Evolutionary conservation across 371 early-diverging fungal species (phyloP), one percentile per base, ranked within the genome.

Genomic region (Syncephalis fuscata): DNA sequence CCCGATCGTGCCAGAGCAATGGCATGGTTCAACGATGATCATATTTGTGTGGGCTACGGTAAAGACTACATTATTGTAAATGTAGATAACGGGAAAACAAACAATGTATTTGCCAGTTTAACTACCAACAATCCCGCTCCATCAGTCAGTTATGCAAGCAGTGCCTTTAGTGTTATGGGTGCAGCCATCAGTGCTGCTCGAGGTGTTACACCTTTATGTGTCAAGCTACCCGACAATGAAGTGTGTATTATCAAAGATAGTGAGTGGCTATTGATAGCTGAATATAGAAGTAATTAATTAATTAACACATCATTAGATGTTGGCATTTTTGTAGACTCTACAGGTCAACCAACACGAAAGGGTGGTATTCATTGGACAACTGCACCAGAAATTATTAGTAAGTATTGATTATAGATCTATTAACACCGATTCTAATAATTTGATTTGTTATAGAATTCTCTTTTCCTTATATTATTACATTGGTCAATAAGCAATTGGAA

Each of bases 281-380:
- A 14, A 47, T 26, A 26, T 8, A 21, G 9, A 45, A 11, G 4
- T 16, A 38, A 32, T 2, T 7, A 49, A 39, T 11, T 10, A 3
- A 22, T 46, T 15, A 4, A 21, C 8, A 39, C n/a, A 17, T 8
- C 15, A 37, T 1, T 49, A 80, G 80, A 80, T 53, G 64, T 73
- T 2, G 80, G 80, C 41, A 75, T 82, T n/a, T 80, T 79, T 59
- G 63, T 82, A 20, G 78, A 76, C 2, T 51, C 75, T 39, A 77
- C 82, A 51, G 82, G 81, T 2, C 67, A 61, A 8, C 74, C 79
- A 14, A 73, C 75, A 22, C 73, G 76, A 3, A 80, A 80, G 50
- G 68, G 67, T 2, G 81, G 80, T 9, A 77, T 82, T 41, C 77
- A 80, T 45, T 86, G 87, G 87, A 68, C 78, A 19, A 77, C 73